Evolutionary conservation across 192 early-diverging fungal species (phyloP).

Genomic region (Gryganskiella cystojenkinii): DNA sequence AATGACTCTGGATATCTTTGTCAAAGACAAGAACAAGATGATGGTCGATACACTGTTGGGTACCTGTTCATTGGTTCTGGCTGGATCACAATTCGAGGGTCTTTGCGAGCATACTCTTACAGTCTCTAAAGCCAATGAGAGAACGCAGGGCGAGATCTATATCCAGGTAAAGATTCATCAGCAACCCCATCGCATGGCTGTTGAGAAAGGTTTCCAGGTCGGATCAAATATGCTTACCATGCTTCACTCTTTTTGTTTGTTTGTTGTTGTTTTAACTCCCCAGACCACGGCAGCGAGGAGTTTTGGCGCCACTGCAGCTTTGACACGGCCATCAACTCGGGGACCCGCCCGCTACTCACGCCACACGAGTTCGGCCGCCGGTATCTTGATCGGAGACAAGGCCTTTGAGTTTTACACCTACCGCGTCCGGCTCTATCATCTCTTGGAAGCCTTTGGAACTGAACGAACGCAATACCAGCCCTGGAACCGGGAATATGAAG

Average conservation of each 20-base stretch:
- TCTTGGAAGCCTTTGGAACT: constrained; percentile 10
- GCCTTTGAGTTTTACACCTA: constrained; percentile 22
- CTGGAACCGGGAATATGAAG: constrained; percentile 13
- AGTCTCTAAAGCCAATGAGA: background rate
- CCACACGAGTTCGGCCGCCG: constrained; percentile 26
- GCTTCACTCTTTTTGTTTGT: too few relatives aligned
- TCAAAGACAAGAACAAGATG: constrained; percentile 37
- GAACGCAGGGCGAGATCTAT: constrained; percentile 2
- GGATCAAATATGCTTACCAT: background rate
- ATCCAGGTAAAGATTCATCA: background rate
- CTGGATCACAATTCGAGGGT: constrained; percentile 5
- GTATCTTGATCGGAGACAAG: constrained; percentile 15
- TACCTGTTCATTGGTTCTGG: background rate
- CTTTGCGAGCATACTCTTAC: constrained; percentile 11
- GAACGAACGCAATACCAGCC: constrained; percentile 4
- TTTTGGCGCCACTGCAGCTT: background rate
- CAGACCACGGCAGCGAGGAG: constrained; percentile 13
- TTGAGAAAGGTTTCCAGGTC: too few relatives aligned
- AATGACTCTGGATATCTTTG: constrained; percentile 1
- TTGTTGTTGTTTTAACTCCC: background rate
- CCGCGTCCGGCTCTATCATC: constrained; percentile 20
- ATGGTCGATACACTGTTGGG: constrained; percentile 20
- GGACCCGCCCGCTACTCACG: constrained; percentile 25
- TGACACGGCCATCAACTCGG: constrained; percentile 8
- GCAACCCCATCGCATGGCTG: too few relatives aligned